These are phyloP conservation scores for Phaeophleospora eucalypticola DNA, from an alignment of 2,329 filamentous ascomycete species.

Conservation along the genomic window DNA sequence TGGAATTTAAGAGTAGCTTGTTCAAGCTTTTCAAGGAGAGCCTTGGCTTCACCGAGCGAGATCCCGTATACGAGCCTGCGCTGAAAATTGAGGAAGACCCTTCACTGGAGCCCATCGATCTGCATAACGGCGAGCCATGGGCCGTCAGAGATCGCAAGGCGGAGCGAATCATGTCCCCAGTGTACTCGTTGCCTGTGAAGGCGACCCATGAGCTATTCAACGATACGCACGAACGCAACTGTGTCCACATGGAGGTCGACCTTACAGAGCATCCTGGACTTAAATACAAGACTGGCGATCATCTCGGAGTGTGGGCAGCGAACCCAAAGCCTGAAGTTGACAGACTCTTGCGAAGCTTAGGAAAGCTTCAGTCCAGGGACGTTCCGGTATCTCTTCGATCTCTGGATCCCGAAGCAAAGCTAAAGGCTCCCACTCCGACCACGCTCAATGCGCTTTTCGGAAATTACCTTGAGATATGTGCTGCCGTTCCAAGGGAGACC, in stretches of 20 bases:
- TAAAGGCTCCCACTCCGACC: conserved; percentile 38
- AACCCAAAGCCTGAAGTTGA: conserved; percentile 40
- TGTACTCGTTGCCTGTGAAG: conserved; percentile 32
- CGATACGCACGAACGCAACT: conserved; percentile 35
- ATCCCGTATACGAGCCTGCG: conserved; percentile 33
- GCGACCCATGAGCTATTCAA: conserved; percentile 35
- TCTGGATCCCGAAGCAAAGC: conserved; percentile 28
- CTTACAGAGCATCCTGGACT: conserved; percentile 34
- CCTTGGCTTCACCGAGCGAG: conserved; percentile 34
- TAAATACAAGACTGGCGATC: conserved; percentile 44
- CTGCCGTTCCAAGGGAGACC: conserved; percentile 39
- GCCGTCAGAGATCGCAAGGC: conserved; percentile 14
- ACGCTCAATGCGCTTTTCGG: conserved; percentile 39
- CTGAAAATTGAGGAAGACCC: conserved; percentile 29
- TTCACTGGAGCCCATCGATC: conserved; percentile 23
- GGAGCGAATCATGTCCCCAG: conserved; percentile 30
- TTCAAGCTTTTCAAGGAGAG: conserved; percentile 31
- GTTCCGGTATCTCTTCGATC: conserved; percentile 29
- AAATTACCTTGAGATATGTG: conserved; percentile 47
- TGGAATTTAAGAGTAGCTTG: conserved; percentile 40
- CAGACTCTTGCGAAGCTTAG: conserved; percentile 30
- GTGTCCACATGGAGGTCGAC: conserved; percentile 41
- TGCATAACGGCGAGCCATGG: conserved; percentile 28
- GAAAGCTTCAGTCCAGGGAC: conserved; percentile 18
- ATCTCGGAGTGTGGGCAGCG: conserved; percentile 40